phyloP scores from a whole-genome alignment of 306 rosid genomes.

The Sicyos baderoa region DNA sequence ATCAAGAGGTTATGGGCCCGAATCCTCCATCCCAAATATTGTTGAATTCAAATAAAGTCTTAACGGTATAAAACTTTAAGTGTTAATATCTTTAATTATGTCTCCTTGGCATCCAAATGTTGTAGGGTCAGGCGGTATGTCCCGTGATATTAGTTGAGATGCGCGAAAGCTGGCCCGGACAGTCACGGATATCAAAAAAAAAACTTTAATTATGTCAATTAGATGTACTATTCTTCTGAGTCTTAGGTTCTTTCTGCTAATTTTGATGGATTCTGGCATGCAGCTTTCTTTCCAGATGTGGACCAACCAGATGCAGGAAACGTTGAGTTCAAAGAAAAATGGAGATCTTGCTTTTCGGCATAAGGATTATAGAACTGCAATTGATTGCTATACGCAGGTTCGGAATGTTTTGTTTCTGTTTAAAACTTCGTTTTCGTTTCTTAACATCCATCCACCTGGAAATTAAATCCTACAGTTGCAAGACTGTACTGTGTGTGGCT shows the following conservation, averaged over 20 bases:
- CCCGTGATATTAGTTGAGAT: too few species aligned
- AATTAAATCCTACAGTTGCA: not conserved
- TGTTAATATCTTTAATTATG: too few species aligned
- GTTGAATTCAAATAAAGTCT: too few species aligned
- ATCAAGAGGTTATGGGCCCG: too few species aligned
- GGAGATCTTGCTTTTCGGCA: slow-evolving; percentile 79
- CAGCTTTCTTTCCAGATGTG: slow-evolving; percentile 99
- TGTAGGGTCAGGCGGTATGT: too few species aligned
- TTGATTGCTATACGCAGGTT: slow-evolving; percentile 71
- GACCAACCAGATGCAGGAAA: slow-evolving; percentile 97
- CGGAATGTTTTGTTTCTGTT: slow-evolving; percentile 5
- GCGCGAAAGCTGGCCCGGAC: too few species aligned
- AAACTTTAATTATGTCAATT: not conserved
- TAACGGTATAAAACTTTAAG: too few species aligned
- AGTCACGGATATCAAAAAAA: too few species aligned
- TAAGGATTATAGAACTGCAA: slow-evolving; percentile 62
- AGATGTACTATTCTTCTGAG: not conserved
- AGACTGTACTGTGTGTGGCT: slow-evolving; percentile 7
- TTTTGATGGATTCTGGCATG: not conserved
- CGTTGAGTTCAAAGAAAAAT: slow-evolving; percentile 78
- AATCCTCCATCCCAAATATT: too few species aligned
- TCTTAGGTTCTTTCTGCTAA: not conserved
- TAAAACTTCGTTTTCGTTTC: not conserved
- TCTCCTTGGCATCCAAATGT: too few species aligned
- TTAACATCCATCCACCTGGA: not conserved